Percentiles rank a stretch among this genome's conserved stretches.
These are phyloP conservation scores for Pseudozyma pruni DNA, from an alignment of 1,284 basidiomycete species.

Conservation along the genomic window DNA sequence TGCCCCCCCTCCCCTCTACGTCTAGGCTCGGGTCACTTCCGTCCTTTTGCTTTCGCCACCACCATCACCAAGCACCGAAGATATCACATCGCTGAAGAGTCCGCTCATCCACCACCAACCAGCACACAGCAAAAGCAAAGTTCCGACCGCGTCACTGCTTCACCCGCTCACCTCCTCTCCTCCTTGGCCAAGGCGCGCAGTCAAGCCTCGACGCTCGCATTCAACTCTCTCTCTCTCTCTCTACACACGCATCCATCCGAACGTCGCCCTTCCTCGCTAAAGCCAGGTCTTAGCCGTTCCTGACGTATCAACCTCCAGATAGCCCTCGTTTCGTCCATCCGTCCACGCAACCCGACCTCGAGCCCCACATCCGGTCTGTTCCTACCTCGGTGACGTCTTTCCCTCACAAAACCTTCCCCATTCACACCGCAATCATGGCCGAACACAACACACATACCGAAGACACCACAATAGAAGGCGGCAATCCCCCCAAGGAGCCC, in stretches of 20 bases:
- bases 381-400: not conserved
- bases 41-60: not conserved
- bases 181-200: too few species aligned
- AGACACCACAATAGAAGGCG: constrained; percentile 38
- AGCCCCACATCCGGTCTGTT: not conserved
- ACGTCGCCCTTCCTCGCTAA: not conserved
- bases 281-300: not conserved
- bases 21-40: constrained; percentile 1
- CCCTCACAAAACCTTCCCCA: not conserved
- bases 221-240: not conserved
- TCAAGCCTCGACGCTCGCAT: not conserved
- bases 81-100: too few species aligned
- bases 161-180: too few species aligned
- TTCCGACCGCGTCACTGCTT: too few species aligned
- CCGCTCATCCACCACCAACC: not conserved
- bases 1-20: not conserved
- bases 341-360: not conserved
- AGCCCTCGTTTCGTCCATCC: not conserved
- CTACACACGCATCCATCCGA: constrained; percentile 1
- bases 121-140: too few species aligned
- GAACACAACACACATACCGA: constrained; percentile 33
- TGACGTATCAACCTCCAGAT: not conserved
- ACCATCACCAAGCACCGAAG: not conserved
- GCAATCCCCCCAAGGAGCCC: constrained; percentile 41
- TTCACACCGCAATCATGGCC: constrained; percentile 11